A percentile compares a stretch with the other conserved stretches of the same genome.
Conservation (phyloP, 768 basidiomycete genomes). For the Amanita exitialis region DNA sequence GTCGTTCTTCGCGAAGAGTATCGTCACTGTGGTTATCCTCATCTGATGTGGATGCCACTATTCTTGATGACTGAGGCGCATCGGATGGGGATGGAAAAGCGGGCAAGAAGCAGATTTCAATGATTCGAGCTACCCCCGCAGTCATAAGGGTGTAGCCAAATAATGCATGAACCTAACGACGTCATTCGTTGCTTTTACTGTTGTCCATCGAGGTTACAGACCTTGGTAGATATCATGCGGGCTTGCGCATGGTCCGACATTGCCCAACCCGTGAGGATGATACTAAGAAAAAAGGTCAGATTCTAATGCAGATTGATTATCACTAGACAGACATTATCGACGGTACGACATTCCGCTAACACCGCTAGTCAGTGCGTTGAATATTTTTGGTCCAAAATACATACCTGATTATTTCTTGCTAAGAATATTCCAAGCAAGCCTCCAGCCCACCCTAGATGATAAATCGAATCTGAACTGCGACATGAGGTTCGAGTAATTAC, state of each 20-base stretch:
- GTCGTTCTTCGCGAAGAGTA: constrained; percentile 36
- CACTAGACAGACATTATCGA: constrained; percentile 52
- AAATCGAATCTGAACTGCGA: constrained; percentile 3
- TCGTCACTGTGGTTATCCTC: constrained; percentile 57
- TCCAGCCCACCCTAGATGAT: constrained; percentile 74
- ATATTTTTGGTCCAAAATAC: constrained; percentile 8
- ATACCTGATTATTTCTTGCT: constrained; percentile 64
- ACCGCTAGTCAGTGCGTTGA: constrained; percentile 1
- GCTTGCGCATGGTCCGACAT: constrained; percentile 88
- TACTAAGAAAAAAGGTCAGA: constrained; percentile 27
- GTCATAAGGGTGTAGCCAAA: constrained; percentile 85
- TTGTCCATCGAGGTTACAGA: constrained; percentile 14
- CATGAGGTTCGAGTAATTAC: constrained; percentile 11
- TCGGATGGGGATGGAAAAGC: constrained; percentile 17
- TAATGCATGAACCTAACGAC: constrained; percentile 58
- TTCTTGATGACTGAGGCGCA: constrained; percentile 12
- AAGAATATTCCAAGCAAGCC: constrained; percentile 84
- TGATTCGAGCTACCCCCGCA: constrained; percentile 69
- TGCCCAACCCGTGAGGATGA: constrained; percentile 88
- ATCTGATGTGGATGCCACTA: constrained; percentile 12
- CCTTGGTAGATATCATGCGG: constrained; percentile 76
- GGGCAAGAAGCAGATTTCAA: constrained; percentile 76
- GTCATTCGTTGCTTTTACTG: background rate
- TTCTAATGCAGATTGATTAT: background rate
- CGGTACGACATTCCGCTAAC: constrained; percentile 71